Base-by-base conservation (phyloP, 176 grass and related monocot genomes). In the Carex scoparia region DNA sequence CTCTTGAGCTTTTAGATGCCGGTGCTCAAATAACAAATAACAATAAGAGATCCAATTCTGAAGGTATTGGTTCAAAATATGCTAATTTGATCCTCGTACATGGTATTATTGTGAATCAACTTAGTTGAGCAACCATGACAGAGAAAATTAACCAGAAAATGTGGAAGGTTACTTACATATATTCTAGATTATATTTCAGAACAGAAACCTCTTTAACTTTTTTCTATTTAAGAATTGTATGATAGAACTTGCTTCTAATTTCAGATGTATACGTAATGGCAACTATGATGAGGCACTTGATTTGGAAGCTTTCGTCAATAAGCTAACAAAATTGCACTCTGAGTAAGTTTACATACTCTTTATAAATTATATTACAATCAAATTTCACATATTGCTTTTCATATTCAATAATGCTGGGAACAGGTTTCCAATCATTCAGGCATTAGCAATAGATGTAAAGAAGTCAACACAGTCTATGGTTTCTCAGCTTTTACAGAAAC, bases 211-310 rank as follows among this genome's bases (percentile, higher is more conserved):
- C 30, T 58, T 56, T 79, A 58, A 30, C 13, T 58, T 33, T 70
- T 79, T 51, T 55, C 48, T 76, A 16, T 71, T n/a, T 71, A 9
- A 12, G 37, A 13, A 30, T 54, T 75, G 32, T 30, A 75, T 33
- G 14, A 57, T 35, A 53, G 2, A 33, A 57, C 19, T 79, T 56
- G 28, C 74, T 9, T 71, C 12, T 81, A 75, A 42, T 55, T 74
- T 66, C 89, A 99, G 97, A 85, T 94, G 90, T 79, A 99, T 99
- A 93, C 82, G 95, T 13, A 98, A 98, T 88, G 93, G 93, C n/a
- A 99, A 95, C 79, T 99, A 99, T 91, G 97, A 95, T 23, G 97
- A 99, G 82, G 97, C 93, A 65, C 97, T 99, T 89, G 93, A 99
- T 75, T 86, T 99, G 77, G 97, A 99, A 94, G 91, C 97, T 86